Base-by-base conservation (phyloP, 441 rosid species). In the Biscutella auriculata region DNA sequence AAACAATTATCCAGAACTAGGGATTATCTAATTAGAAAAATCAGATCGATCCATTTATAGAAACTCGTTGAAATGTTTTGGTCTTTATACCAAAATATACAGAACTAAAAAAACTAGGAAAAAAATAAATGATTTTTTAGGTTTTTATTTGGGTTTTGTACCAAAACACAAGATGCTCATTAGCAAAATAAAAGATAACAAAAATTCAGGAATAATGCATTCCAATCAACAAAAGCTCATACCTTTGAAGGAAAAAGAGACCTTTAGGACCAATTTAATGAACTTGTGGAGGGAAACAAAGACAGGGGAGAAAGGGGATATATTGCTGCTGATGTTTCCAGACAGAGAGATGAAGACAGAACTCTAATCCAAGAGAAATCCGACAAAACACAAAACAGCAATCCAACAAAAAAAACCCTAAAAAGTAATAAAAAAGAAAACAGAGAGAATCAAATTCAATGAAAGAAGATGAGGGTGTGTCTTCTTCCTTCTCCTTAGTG, bases 401-500 rank as follows among this genome's bases (percentile, higher is more conserved):
- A 61, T 53, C 57, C 46, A 61, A 68, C 62, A 54, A 61, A 59
- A 52, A 4, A 48, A 63, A 7, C 8, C 12, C 59, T 13, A 36
- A 12, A 54, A 37, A 54, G 21, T 41, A 10, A 56, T 37, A 12
- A 26, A 11, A 36, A 11, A 32, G 39, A 32, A 66, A 58, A 58
- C 40, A 58, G 65, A 48, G 67, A 68, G 46, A 35, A 54, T 55
- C 52, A 66, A 62, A n/a, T n/a, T n/a, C n/a, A n/a, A n/a, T n/a
- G n/a, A 39, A 71, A 72, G 76, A 76, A 72, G 74, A 78, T 79
- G 83, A 76, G 83, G 86, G 76, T 52, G 52, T 35, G 44, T 67
- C 68, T 32, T 79, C 81, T 63, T 74, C 76, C 67, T 62, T 77
- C 53, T 65, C 63, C 53, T 63, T 47, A 72, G 65, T 80, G 72